Evolutionary conservation across 495 filamentous ascomycete species (phyloP).

Genomic region (Talaromyces nanjingensis): DNA sequence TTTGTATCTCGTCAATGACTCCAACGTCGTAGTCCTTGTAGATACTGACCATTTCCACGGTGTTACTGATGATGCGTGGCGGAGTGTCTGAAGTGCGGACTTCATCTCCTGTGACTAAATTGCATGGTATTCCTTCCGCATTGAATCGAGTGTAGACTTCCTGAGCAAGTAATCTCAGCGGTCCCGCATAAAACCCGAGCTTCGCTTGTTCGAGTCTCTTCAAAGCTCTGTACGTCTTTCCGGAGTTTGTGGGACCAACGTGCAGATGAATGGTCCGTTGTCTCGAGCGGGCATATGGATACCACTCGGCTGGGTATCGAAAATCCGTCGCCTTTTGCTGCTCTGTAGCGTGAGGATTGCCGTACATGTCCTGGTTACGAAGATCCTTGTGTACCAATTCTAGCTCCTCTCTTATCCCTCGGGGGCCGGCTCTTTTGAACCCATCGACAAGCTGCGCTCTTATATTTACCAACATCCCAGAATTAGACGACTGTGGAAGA

Average conservation of each 20-base stretch:
- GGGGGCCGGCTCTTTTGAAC: conserved; percentile 41
- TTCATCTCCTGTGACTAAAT: conserved; percentile 90
- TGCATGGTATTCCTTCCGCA: conserved; percentile 64
- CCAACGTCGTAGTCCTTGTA: conserved; percentile 71
- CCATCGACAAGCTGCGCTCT: conserved; percentile 44
- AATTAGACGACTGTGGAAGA: conserved; percentile 4
- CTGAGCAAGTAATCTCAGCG: conserved; percentile 83
- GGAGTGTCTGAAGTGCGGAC: conserved; percentile 48
- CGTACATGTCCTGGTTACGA: conserved; percentile 33
- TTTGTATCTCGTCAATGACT: conserved; percentile 97
- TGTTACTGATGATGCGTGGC: conserved; percentile 67
- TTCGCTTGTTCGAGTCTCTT: conserved; percentile 72
- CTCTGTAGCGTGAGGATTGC: conserved; percentile 40
- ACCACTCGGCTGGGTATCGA: conserved; percentile 86
- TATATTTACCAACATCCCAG: conserved; percentile 17
- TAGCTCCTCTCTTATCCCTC: conserved; percentile 49
- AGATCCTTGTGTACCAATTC: conserved; percentile 49
- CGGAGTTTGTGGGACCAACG: conserved; percentile 96
- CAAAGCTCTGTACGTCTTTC: conserved; percentile 94
- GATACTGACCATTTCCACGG: conserved; percentile 90
- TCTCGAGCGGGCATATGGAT: conserved; percentile 66
- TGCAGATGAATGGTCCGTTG: conserved; percentile 86
- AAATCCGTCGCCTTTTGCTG: conserved; percentile 69
- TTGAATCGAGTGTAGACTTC: conserved; percentile 83
- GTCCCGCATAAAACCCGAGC: conserved; percentile 84